Evolutionary conservation across 768 basidiomycete genomes (phyloP).

Genomic region (Boletus speciosus): DNA sequence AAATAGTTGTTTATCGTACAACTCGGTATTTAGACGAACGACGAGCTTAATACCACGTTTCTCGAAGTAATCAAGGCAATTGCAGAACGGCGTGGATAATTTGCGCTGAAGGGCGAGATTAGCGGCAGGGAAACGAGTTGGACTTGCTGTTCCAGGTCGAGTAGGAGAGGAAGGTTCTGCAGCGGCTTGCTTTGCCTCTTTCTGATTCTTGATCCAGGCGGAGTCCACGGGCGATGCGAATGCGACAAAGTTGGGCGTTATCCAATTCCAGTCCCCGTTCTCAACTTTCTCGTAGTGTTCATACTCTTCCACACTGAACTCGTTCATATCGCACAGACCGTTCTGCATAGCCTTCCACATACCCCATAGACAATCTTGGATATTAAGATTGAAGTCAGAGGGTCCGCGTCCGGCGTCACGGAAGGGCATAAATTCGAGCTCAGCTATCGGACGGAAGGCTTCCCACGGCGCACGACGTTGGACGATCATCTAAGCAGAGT

Average conservation of each 20-base stretch:
- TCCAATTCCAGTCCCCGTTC: slow-evolving; percentile 95
- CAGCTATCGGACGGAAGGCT: slow-evolving; percentile 90
- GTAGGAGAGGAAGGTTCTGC: slow-evolving; percentile 25
- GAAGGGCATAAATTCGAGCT: slow-evolving; percentile 92
- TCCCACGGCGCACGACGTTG: slow-evolving; percentile 88
- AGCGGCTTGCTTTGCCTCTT: slow-evolving; percentile 50
- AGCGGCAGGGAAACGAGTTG: slow-evolving; percentile 26
- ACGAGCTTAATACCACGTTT: slow-evolving; percentile 85
- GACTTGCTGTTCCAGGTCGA: slow-evolving; percentile 24
- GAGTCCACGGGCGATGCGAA: slow-evolving; percentile 90
- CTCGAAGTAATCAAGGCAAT: slow-evolving; percentile 92
- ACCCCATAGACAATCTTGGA: slow-evolving; percentile 90
- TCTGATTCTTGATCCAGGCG: slow-evolving; percentile 73
- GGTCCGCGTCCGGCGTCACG: slow-evolving; percentile 92
- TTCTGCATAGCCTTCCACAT: slow-evolving; percentile 90
- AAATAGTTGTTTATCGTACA: slow-evolving; percentile 84
- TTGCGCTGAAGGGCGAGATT: slow-evolving; percentile 71
- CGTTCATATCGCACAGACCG: slow-evolving; percentile 89
- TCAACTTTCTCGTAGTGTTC: slow-evolving; percentile 94
- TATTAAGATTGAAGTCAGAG: slow-evolving; percentile 89
- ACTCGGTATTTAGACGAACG: slow-evolving; percentile 87
- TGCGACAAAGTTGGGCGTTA: slow-evolving; percentile 88
- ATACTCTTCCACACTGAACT: slow-evolving; percentile 90
- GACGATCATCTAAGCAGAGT: slow-evolving; percentile 76
- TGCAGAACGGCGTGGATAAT: slow-evolving; percentile 75